Conservation (phyloP, 305 asterid species). For the Lippia alba region DNA sequence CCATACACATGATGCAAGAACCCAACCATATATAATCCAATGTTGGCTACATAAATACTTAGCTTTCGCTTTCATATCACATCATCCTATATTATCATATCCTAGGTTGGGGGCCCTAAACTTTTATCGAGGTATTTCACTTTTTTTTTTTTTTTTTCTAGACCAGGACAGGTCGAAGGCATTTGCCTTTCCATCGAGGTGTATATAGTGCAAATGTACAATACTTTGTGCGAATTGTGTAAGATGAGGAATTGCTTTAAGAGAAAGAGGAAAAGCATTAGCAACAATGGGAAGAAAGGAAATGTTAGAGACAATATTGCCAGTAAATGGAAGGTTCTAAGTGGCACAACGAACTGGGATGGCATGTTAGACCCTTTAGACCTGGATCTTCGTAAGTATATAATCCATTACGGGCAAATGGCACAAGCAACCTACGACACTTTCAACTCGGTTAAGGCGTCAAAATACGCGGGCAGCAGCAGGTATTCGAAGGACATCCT, state of each 20-base stretch:
- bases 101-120: too few relatives aligned
- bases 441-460: slow-evolving; percentile 62
- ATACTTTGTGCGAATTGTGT: not conserved
- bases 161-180: too few relatives aligned
- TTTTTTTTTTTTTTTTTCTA: too few relatives aligned
- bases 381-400: slow-evolving; percentile 56
- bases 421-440: slow-evolving; percentile 71
- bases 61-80: not conserved
- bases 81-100: not conserved
- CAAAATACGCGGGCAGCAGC: slow-evolving; percentile 70
- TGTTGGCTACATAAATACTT: not conserved
- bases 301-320: slow-evolving; percentile 29
- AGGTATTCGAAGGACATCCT: slow-evolving; percentile 47
- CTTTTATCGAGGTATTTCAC: too few relatives aligned
- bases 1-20: not conserved
- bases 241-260: slow-evolving; percentile 35
- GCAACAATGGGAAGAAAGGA: slow-evolving; percentile 30
- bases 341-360: slow-evolving; percentile 59
- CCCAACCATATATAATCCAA: not conserved
- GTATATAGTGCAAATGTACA: not conserved
- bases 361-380: slow-evolving; percentile 69
- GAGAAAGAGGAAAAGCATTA: slow-evolving; percentile 30
- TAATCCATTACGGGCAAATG: slow-evolving; percentile 69
- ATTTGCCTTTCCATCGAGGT: slow-evolving; percentile 3
- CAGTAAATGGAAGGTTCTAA: slow-evolving; percentile 63